These are phyloP conservation scores for Ceratocystis variospora DNA, from an alignment of 2,329 filamentous ascomycete genomes.

Conservation along the genomic window DNA sequence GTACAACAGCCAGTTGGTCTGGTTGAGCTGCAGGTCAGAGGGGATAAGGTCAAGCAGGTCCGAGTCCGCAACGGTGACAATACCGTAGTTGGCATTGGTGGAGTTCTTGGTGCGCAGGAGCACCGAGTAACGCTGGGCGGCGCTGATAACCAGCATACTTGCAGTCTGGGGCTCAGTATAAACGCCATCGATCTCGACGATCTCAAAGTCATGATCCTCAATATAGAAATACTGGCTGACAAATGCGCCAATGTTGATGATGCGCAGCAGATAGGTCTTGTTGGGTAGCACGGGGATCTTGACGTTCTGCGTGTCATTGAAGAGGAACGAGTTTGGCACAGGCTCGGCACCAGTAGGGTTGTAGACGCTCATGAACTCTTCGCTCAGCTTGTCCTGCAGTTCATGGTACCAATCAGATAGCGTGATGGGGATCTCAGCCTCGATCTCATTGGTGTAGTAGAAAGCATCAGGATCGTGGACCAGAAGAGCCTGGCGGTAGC, in stretches of 20 bases:
- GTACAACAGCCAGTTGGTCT: slow-evolving; percentile 28
- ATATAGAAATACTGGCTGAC: slow-evolving; percentile 36
- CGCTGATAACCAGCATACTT: slow-evolving; percentile 33
- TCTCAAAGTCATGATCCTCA: slow-evolving; percentile 29
- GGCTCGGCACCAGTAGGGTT: slow-evolving; percentile 42
- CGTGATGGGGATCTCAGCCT: slow-evolving; percentile 43
- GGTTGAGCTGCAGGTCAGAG: slow-evolving; percentile 35
- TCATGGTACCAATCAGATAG: slow-evolving; percentile 49
- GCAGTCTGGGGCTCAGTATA: slow-evolving; percentile 34
- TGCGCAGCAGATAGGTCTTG: slow-evolving; percentile 40
- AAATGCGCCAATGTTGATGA: slow-evolving; percentile 41
- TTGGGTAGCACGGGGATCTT: slow-evolving; percentile 33
- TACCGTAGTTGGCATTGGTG: slow-evolving; percentile 34
- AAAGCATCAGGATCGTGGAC: slow-evolving; percentile 39
- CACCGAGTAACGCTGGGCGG: slow-evolving; percentile 37
- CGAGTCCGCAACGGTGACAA: slow-evolving; percentile 24
- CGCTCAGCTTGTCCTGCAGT: slow-evolving; percentile 36
- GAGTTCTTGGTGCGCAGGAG: slow-evolving; percentile 35
- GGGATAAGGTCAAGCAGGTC: slow-evolving; percentile 32
- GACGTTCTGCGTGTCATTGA: slow-evolving; percentile 37
- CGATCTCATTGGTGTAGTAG: slow-evolving; percentile 35
- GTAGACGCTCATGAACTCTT: slow-evolving; percentile 33
- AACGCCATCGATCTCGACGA: slow-evolving; percentile 36
- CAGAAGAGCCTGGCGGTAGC: slow-evolving; percentile 42
- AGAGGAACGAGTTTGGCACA: slow-evolving; percentile 38